These are phyloP conservation scores for Warburgia ugandensis DNA, from an alignment of 164 flowering plant species.

Conservation along the genomic window DNA sequence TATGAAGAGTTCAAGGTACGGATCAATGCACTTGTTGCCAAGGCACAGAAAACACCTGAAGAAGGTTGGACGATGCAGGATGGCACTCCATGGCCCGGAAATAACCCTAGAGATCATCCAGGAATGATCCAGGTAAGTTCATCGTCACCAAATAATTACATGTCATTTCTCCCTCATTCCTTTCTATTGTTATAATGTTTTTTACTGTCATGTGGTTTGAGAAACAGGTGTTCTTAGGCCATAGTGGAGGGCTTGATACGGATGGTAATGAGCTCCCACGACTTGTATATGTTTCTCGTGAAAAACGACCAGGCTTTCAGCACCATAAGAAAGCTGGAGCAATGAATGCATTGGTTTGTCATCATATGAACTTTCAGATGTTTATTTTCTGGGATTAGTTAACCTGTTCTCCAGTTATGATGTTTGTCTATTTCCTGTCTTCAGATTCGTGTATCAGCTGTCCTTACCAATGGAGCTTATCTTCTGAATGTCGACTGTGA, in stretches of 20 bases:
- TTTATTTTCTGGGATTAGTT: neutral
- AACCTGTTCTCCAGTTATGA: neutral
- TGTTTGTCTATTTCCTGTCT: slow-evolving; percentile 1
- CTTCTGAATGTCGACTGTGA: slow-evolving; percentile 98
- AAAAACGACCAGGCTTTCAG: slow-evolving; percentile 95
- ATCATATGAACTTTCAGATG: neutral
- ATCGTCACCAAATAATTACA: neutral
- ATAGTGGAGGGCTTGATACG: slow-evolving; percentile 91
- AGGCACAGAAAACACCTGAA: slow-evolving; percentile 89
- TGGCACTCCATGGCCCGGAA: slow-evolving; percentile 95
- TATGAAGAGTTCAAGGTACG: slow-evolving; percentile 94
- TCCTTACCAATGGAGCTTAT: slow-evolving; percentile 92
- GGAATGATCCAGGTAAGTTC: slow-evolving; percentile 94
- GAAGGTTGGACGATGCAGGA: slow-evolving; percentile 99
- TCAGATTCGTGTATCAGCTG: slow-evolving; percentile 98
- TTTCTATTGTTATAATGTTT: too few relatives aligned
- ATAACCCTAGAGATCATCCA: slow-evolving; percentile 94
- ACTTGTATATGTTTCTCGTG: slow-evolving; percentile 98
- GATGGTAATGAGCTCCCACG: slow-evolving; percentile 96
- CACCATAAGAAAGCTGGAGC: slow-evolving; percentile 99
- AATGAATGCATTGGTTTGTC: slow-evolving; percentile 95
- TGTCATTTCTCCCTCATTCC: neutral
- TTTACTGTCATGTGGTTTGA: too few relatives aligned
- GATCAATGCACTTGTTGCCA: slow-evolving; percentile 87
- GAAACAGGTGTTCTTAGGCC: slow-evolving; percentile 84